A percentile compares a stretch with the other conserved stretches of the same genome.
phyloP scores from a whole-genome alignment of 306 rosid species.

The Sphenostylis stenocarpa region DNA sequence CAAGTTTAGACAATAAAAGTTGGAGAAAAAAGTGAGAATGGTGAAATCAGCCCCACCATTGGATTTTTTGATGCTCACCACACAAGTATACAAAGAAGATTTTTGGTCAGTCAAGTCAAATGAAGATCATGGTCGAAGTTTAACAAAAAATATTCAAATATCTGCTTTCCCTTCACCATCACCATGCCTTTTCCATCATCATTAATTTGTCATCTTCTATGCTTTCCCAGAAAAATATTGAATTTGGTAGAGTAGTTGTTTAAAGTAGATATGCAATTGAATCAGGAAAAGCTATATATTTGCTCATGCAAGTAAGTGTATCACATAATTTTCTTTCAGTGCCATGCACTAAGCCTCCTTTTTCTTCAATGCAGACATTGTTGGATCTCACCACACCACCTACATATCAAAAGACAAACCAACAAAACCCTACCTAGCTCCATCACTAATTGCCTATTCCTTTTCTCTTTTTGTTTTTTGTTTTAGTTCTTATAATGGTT shows the following conservation, averaged over 20 bases:
- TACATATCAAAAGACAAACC: not conserved
- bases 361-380: constrained; percentile 24
- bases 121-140: constrained; percentile 16
- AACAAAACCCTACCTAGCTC: not conserved
- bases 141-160: constrained; percentile 3
- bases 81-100: not conserved
- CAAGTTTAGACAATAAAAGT: not conserved
- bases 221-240: constrained; percentile 10
- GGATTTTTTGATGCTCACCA: not conserved
- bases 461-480: too few relatives aligned
- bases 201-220: constrained; percentile 31
- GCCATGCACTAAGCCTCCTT: constrained; percentile 37
- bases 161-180: not conserved
- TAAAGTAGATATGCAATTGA: constrained; percentile 13
- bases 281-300: constrained; percentile 11
- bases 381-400: constrained; percentile 30
- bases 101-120: not conserved
- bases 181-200: constrained; percentile 5
- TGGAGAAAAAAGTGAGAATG: not conserved
- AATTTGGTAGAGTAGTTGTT: constrained; percentile 3
- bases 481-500: not conserved
- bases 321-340: not conserved
- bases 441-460: not conserved
- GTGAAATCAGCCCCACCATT: not conserved
- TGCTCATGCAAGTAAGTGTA: constrained; percentile 25